Base-by-base conservation (phyloP, 768 basidiomycete species). In the Ephemerocybe angulata region DNA sequence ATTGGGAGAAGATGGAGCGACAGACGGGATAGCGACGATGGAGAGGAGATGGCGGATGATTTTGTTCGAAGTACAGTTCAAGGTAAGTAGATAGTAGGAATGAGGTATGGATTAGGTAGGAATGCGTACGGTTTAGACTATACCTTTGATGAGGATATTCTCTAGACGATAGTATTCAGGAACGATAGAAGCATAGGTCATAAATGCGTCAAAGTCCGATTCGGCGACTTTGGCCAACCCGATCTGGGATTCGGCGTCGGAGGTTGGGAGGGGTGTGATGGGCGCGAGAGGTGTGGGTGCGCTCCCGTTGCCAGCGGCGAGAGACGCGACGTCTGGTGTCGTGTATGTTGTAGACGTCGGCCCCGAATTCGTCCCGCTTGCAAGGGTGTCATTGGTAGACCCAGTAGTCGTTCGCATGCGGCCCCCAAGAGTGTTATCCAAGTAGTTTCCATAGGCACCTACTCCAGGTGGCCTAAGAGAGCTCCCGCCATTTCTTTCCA, bases 221-320 rank as follows among this genome's bases (percentile, higher is more conserved):
- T 91, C 89, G 0, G 91, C 90, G 5, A 93, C 86, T 69, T 90
- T 91, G 29, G 83, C 86, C 44, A 92, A 69, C 15, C 91, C 91
- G 30, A 87, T 74, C 70, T 88, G 87, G 29, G 81, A 76, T 70
- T 92, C 90, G 15, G 77, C 74, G 57, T 91, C 89, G 2, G 78
- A 74, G 1, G 90, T 91, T 15, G 83, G 80, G 52, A 93, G 73
- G 25, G 89, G 84, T 12, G 81, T 79, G 8, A 90, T 84, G 1
- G 89, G 87, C 8, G 84, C 83, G 29, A 90, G 73, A 4, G 87
- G 75, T 19, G 81, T 78, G 0, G 82, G 79, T 28, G 83, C n/a
- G n/a, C n/a, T n/a, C n/a, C n/a, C n/a, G n/a, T 78, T 25, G 81
- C 72, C 8, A 78, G 74, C 3, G 80, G 70, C 11, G 72, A 66